A percentile compares a stretch with the other conserved stretches of the same genome.
Conservation (phyloP, 1,284 basidiomycete species). For the Rhodotorula mucilaginosa region DNA sequence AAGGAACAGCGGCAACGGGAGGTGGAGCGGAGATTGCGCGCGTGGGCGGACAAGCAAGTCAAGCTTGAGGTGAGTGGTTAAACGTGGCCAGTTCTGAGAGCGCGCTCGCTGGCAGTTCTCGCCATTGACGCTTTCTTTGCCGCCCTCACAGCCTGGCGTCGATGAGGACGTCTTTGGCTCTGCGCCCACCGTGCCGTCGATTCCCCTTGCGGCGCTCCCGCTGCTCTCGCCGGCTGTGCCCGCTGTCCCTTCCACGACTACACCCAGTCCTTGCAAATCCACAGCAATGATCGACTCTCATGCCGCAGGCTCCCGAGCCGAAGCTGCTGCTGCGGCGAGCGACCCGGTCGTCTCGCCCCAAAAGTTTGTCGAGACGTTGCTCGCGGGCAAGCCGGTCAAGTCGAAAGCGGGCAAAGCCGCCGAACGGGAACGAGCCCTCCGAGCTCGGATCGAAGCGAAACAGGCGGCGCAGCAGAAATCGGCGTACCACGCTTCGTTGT, state of each 20-base stretch:
- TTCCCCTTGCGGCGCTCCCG: slow-evolving; percentile 31
- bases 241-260: slow-evolving; percentile 26
- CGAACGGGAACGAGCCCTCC: slow-evolving; percentile 21
- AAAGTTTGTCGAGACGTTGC: slow-evolving; percentile 23
- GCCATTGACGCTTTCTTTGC: not conserved
- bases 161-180: slow-evolving; percentile 9
- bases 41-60: slow-evolving; percentile 17
- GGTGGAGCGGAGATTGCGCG: slow-evolving; percentile 19
- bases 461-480: slow-evolving; percentile 19
- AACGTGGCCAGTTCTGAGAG: not conserved
- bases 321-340: not conserved
- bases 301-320: not conserved
- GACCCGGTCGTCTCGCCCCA: slow-evolving; percentile 20
- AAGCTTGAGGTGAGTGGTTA: slow-evolving; percentile 12
- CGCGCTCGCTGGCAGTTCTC: too few species aligned
- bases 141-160: not conserved
- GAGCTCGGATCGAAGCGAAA: slow-evolving; percentile 34
- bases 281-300: not conserved
- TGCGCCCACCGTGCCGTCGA: not conserved
- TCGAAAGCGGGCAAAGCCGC: slow-evolving; percentile 10
- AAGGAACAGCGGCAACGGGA: slow-evolving; percentile 30
- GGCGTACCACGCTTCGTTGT: slow-evolving; percentile 31
- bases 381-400: slow-evolving; percentile 20
- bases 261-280: slow-evolving; percentile 25
- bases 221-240: slow-evolving; percentile 24